Conservation (phyloP, 768 basidiomycete species). For the Lentinula guzmanii region DNA sequence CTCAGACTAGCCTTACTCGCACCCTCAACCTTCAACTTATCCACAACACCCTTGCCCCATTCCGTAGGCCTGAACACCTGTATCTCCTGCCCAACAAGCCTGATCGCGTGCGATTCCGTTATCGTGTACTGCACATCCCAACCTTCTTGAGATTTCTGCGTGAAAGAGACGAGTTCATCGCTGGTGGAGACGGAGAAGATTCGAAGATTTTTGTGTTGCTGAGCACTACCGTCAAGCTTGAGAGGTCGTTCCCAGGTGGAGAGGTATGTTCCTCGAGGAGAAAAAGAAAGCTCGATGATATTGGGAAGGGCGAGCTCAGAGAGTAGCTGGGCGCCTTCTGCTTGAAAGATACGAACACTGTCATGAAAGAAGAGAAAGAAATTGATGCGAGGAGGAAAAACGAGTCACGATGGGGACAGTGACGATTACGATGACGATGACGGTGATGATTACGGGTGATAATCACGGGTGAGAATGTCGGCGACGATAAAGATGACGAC, state of each 20-base stretch:
- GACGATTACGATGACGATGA: too few relatives aligned
- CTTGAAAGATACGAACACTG: conserved; percentile 75
- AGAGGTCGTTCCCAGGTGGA: conserved; percentile 95
- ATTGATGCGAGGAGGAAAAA: background rate
- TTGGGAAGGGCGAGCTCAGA: conserved; percentile 71
- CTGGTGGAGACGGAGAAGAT: conserved; percentile 85
- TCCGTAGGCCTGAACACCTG: conserved; percentile 80
- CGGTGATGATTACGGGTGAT: too few relatives aligned
- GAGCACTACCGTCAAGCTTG: conserved; percentile 78
- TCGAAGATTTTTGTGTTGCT: conserved; percentile 90
- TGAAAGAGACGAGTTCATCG: conserved; percentile 80
- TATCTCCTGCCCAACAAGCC: conserved; percentile 74
- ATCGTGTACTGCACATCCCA: conserved; percentile 93
- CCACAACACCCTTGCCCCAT: conserved; percentile 73
- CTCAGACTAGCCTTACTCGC: conserved; percentile 73
- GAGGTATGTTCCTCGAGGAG: conserved; percentile 87
- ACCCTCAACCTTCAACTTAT: conserved; percentile 80
- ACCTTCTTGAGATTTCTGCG: conserved; percentile 85
- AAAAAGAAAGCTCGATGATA: conserved; percentile 83
- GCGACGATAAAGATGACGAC: too few relatives aligned
- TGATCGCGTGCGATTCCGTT: conserved; percentile 80
- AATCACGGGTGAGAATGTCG: too few relatives aligned
- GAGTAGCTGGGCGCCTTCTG: conserved; percentile 66
- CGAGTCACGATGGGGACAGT: too few relatives aligned
- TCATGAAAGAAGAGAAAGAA: background rate